Conservation (phyloP, 2,329 filamentous ascomycete species). For the Hymenoscyphus infarciens region DNA sequence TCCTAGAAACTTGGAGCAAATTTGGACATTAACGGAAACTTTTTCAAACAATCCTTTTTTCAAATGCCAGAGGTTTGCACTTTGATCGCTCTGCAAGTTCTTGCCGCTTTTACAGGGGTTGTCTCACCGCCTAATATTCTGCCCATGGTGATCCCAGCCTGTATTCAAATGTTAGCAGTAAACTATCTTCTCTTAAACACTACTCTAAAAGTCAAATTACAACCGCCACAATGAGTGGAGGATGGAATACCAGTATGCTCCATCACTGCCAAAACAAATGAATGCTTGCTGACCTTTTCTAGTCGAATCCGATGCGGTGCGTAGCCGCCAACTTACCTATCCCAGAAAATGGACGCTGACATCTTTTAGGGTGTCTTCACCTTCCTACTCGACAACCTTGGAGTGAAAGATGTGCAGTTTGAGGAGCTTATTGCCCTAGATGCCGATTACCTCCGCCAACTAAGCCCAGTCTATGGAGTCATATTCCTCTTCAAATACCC, state of each 20-base stretch:
- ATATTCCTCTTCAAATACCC: constrained; percentile 99
- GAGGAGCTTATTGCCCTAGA: constrained; percentile 93
- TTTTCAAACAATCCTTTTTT: too few species aligned
- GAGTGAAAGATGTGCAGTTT: constrained; percentile 91
- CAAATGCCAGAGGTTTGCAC: too few species aligned
- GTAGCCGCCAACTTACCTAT: constrained; percentile 32
- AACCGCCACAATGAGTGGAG: constrained; percentile 60
- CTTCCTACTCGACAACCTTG: constrained; percentile 87
- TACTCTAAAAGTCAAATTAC: constrained; percentile 5
- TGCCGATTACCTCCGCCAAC: constrained; percentile 63
- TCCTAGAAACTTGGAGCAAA: too few species aligned
- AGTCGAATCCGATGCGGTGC: constrained; percentile 92
- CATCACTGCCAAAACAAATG: constrained; percentile 11
- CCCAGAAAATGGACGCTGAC: constrained; percentile 20
- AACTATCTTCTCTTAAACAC: too few species aligned
- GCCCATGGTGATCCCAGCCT: too few species aligned
- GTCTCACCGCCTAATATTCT: too few species aligned
- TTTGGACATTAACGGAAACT: too few species aligned
- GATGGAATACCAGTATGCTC: constrained; percentile 84
- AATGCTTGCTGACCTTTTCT: constrained; percentile 18
- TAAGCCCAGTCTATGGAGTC: constrained; percentile 84
- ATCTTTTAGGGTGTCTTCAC: constrained; percentile 79
- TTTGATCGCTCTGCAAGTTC: too few species aligned
- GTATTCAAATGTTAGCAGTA: too few species aligned
- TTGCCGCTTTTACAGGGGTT: too few species aligned